Base-by-base conservation (phyloP, 2,329 filamentous ascomycete genomes). In the Penicillium rolfsii region DNA sequence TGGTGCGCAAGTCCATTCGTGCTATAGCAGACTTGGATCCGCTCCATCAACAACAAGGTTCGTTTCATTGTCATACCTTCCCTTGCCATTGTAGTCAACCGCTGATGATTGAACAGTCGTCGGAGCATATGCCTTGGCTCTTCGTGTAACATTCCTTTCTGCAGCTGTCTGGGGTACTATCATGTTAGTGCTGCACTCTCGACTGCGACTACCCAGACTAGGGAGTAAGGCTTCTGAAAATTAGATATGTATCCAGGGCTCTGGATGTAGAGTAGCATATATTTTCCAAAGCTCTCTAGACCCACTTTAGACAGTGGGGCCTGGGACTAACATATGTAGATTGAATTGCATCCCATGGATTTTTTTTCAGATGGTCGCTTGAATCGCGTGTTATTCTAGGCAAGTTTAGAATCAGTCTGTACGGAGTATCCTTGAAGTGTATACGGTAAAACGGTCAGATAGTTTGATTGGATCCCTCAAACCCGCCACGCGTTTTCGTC, bases 1-100 rank as follows among this genome's bases (percentile, higher is more conserved):
- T 76, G 14, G 82, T 83, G 22, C 80, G 82, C 46, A 80, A 80
- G 65, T 83, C 82, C 3, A 80, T 84, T 28, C 76, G 77, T 33
- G 79, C 79, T 24, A 83, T 84, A 57, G 69, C 71, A n/a, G 71
- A 77, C 3, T 70, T 84, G 28, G 77, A 81, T 59, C 71, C 76
- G 12, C 66, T 78, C 38, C 80, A 83, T 67, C 80, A 78, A 62
- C 69, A 68, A 40, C 77, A 85, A 78, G 82, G 82, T 82, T 68
- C 62, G 28, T 43, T 5, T 41, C 6, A 26, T 6, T 9, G 33
- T 49, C 4, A 49, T 26, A 6, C n/a, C 5, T 28, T 22, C 14
- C 12, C 24, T 28, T 5, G 22, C 33, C 5, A 38, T 7, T 7
- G 5, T 19, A 6, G 5, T 38, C 11, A 3, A 53, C 14, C 24